Base-by-base conservation (phyloP, 495 filamentous ascomycete species). In the Platismatia glauca region DNA sequence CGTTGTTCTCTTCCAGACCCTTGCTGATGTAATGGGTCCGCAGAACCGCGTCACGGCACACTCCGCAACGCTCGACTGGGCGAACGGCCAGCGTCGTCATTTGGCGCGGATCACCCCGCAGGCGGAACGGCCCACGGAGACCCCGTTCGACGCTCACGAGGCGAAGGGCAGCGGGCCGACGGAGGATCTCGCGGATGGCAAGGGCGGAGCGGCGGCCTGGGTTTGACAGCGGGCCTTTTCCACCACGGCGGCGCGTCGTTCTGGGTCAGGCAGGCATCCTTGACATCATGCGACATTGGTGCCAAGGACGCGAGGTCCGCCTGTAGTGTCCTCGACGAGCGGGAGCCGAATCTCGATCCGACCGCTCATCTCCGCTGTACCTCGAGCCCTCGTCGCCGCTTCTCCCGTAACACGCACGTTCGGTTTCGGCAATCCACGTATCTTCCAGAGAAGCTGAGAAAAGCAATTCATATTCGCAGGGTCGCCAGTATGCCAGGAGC, bases 31-130 rank as follows among this genome's bases (percentile, higher is more conserved):
- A 52, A 7, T 52, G 48, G 7, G 9, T 52, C n/a, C 12, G 41
- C 61, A 81, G 78, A 93, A 95, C 72, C 81, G 89, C 20, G 85
- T 91, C 6, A 90, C 89, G 16, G 79, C 82, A 58, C 89, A 94
- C 72, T 85, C 86, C n/a, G 89, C 88, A 7, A 75, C 89, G 38
- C 71, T 90, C 22, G 90, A 92, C 71, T 95, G 88, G 89, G 82
- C 82, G 60, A 83, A 77, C 66, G 89, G 89, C 4, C 83, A 88
- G 75, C 78, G 91, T 62, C 79, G 90, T 50, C 90, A 95, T 75
- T 72, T 95, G 59, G 90, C 89, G 4, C 78, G 91, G 43, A 88
- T 95, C 69, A 92, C 90, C 12, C 89, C 91, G 3, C 90, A 94
- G 73, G 90, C 88, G 0, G 90, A 95, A 76, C 66, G 72, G 50